These are phyloP conservation scores for Myriosclerotinia duriaeana DNA, from an alignment of 2,329 filamentous ascomycete genomes.

Conservation along the genomic window DNA sequence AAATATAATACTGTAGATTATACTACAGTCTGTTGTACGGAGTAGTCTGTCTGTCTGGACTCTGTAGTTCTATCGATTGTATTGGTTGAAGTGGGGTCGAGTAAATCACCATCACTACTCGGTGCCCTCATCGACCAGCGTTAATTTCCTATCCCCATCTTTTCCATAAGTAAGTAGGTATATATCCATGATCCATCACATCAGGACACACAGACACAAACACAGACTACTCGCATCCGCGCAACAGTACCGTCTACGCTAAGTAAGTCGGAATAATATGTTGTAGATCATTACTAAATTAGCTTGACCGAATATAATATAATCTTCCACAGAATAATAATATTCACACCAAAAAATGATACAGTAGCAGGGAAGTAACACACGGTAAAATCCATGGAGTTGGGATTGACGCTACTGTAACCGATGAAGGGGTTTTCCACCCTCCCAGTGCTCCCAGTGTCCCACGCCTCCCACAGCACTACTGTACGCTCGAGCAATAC, in stretches of 20 bases:
- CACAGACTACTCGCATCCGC: neutral
- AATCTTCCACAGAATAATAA: too few species aligned
- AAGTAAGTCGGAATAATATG: too few species aligned
- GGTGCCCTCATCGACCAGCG: neutral
- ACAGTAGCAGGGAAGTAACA: neutral
- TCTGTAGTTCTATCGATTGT: neutral
- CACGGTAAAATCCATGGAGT: neutral
- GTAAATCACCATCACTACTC: neutral
- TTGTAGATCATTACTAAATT: too few species aligned
- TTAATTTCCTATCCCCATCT: conserved; percentile 11
- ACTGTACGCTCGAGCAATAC: conserved; percentile 14
- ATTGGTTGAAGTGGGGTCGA: neutral
- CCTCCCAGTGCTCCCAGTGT: too few species aligned
- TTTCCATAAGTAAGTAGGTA: neutral
- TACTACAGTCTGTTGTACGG: too few species aligned
- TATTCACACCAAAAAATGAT: too few species aligned
- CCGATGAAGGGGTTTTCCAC: neutral
- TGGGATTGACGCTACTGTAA: neutral
- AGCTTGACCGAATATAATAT: too few species aligned
- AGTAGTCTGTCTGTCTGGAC: too few species aligned
- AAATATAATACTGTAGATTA: too few species aligned
- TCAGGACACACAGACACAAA: too few species aligned
- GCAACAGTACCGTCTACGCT: too few species aligned
- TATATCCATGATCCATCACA: too few species aligned
- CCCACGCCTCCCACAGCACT: neutral